These are phyloP conservation scores for Apiotrichum gracile DNA, from an alignment of 1,284 basidiomycete genomes.

Conservation along the genomic window DNA sequence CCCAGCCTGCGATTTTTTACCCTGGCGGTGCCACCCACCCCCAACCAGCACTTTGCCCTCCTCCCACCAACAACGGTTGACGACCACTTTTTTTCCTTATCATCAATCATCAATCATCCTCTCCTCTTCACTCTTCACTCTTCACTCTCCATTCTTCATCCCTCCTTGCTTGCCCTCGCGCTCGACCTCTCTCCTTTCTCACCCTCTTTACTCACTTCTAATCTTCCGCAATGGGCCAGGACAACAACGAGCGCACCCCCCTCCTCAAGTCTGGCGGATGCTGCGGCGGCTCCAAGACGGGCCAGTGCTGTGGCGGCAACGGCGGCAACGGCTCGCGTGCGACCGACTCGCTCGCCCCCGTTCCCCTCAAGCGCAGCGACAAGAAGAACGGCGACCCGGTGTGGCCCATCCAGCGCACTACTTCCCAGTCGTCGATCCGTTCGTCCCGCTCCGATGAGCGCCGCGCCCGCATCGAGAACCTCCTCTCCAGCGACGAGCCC, in stretches of 20 bases:
- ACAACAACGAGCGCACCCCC: slow-evolving; percentile 12
- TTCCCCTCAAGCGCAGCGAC: slow-evolving; percentile 16
- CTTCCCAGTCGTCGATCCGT: slow-evolving; percentile 9
- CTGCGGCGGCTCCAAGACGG: slow-evolving; percentile 13
- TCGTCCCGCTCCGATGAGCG: slow-evolving; percentile 7
- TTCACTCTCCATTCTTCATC: neutral
- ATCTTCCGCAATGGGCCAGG: slow-evolving; percentile 3
- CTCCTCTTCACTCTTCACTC: neutral
- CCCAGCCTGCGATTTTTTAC: too few species aligned
- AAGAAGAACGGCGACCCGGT: slow-evolving; percentile 8
- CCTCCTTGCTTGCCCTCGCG: neutral
- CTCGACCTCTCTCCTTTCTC: neutral
- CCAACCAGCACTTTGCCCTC: neutral
- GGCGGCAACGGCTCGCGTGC: slow-evolving; percentile 3
- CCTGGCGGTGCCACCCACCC: neutral
- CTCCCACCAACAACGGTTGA: neutral
- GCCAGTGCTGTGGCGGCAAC: slow-evolving; percentile 13
- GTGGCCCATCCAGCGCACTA: slow-evolving; percentile 17
- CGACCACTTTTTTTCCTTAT: neutral
- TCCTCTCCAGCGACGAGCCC: slow-evolving; percentile 33
- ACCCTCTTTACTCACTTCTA: neutral
- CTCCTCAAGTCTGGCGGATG: slow-evolving; percentile 16
- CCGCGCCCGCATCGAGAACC: slow-evolving; percentile 19
- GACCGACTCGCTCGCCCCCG: slow-evolving; percentile 2
- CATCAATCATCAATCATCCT: neutral